These are phyloP conservation scores for Phyllosticta paracitricarpa DNA, from an alignment of 2,329 filamentous ascomycete genomes.

Conservation along the genomic window DNA sequence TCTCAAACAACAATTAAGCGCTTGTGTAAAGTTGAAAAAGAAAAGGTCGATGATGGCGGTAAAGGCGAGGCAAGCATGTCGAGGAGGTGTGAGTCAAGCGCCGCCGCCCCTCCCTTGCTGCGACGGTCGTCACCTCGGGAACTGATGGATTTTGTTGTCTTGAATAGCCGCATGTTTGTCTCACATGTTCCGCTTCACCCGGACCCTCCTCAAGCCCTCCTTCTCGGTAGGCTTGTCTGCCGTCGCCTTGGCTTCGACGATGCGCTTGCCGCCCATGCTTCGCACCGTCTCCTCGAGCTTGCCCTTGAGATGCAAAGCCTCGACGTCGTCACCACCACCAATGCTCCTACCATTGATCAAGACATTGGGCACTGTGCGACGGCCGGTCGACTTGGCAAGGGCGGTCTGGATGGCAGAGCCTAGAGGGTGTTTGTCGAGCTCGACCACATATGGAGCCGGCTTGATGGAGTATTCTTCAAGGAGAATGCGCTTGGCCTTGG, in stretches of 20 bases:
- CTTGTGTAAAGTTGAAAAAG: not conserved
- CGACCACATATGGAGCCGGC: constrained; percentile 76
- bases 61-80: not conserved
- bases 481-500: constrained; percentile 74
- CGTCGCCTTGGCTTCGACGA: constrained; percentile 28
- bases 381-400: constrained; percentile 63
- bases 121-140: not conserved
- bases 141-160: not conserved
- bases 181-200: not conserved
- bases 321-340: constrained; percentile 81
- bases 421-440: constrained; percentile 73
- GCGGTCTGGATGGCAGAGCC: constrained; percentile 63
- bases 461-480: constrained; percentile 76
- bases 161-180: not conserved
- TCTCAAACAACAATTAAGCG: not conserved
- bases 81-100: not conserved
- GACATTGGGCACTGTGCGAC: constrained; percentile 84
- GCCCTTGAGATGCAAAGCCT: constrained; percentile 52
- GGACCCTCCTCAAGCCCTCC: not conserved
- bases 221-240: not conserved
- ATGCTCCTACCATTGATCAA: constrained; percentile 81
- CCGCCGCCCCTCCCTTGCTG: not conserved
- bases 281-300: constrained; percentile 62
- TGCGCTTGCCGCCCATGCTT: constrained; percentile 60
- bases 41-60: not conserved